Evolutionary conservation across 2,329 filamentous ascomycete species (phyloP).

Genomic region (Cladosporium sp.): DNA sequence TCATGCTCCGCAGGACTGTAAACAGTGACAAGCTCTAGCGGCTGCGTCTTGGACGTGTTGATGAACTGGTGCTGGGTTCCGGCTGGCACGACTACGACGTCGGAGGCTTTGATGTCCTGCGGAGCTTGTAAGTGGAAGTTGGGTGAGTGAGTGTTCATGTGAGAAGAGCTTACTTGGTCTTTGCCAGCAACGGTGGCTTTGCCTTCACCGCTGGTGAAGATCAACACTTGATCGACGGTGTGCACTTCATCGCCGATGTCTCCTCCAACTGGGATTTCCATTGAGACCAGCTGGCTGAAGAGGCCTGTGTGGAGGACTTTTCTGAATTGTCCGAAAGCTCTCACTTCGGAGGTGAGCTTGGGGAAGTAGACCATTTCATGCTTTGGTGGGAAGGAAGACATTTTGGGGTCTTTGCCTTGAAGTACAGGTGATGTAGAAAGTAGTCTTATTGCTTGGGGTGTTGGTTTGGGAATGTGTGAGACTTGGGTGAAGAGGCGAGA

Average conservation of each 20-base stretch:
- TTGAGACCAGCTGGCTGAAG: constrained; percentile 60
- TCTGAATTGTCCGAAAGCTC: constrained; percentile 56
- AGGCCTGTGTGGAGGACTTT: constrained; percentile 60
- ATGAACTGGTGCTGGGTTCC: constrained; percentile 64
- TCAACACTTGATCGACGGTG: constrained; percentile 61
- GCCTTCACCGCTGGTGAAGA: constrained; percentile 58
- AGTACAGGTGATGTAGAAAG: constrained; percentile 23
- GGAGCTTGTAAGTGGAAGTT: too few species aligned
- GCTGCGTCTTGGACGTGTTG: constrained; percentile 53
- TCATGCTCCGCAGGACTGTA: constrained; percentile 62
- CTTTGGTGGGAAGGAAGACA: constrained; percentile 31
- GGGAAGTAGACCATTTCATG: constrained; percentile 59
- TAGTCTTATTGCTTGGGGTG: not conserved
- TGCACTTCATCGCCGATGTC: constrained; percentile 67
- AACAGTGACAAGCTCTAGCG: constrained; percentile 59
- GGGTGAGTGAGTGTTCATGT: not conserved
- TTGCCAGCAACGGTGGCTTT: constrained; percentile 57
- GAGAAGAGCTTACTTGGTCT: constrained; percentile 41
- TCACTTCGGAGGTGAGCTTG: constrained; percentile 50
- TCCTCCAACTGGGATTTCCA: constrained; percentile 60
- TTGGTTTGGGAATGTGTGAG: not conserved
- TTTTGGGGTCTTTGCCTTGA: constrained; percentile 32
- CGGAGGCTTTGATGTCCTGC: constrained; percentile 48
- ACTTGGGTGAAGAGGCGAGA: not conserved
- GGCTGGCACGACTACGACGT: constrained; percentile 60